These are phyloP conservation scores for Kwoniella heveanensis DNA, from an alignment of 768 basidiomycete species.

Conservation along the genomic window DNA sequence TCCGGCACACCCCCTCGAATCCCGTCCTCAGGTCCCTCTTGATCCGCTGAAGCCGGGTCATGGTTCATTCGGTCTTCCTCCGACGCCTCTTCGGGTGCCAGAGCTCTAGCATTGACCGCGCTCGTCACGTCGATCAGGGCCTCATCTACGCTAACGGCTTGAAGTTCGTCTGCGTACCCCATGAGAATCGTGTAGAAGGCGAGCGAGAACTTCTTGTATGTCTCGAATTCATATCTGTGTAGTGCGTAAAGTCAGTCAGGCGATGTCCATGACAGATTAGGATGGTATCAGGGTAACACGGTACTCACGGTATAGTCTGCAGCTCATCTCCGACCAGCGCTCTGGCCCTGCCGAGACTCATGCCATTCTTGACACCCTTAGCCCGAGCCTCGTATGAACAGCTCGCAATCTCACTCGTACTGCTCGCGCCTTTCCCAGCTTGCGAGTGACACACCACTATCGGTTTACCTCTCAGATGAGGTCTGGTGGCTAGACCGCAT, in stretches of 20 bases:
- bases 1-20: not conserved
- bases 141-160: conserved; percentile 96
- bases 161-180: conserved; percentile 82
- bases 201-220: conserved; percentile 80
- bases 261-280: too few species aligned
- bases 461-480: conserved; percentile 81
- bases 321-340: conserved; percentile 46
- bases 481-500: conserved; percentile 77
- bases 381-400: conserved; percentile 89
- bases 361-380: conserved; percentile 88
- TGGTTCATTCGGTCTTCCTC: not conserved
- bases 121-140: conserved; percentile 85
- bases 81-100: conserved; percentile 41
- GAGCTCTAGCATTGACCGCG: conserved; percentile 42
- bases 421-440: conserved; percentile 73
- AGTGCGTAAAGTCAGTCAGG: conserved; percentile 13
- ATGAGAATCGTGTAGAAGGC: conserved; percentile 92
- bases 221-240: conserved; percentile 81
- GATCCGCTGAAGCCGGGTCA: not conserved
- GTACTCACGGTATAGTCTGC: conserved; percentile 59
- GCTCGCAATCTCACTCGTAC: conserved; percentile 86
- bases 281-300: not conserved
- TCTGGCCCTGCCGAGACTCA: conserved; percentile 63
- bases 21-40: not conserved
- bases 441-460: conserved; percentile 96